phyloP scores from a whole-genome alignment of 177 flowering plant species.

The Tripterygium wilfordii region DNA sequence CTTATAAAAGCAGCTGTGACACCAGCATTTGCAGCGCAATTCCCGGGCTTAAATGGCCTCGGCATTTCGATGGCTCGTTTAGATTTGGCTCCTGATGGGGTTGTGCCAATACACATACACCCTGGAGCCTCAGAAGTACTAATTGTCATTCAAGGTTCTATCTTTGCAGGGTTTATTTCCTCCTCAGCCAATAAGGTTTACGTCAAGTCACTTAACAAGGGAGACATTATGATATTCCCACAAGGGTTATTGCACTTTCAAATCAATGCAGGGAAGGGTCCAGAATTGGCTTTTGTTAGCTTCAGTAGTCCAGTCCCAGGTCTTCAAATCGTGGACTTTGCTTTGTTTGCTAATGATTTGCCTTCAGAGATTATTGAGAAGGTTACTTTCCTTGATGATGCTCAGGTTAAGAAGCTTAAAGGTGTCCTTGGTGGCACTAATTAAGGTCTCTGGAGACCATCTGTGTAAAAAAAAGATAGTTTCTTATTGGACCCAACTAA shows the following conservation, averaged over 20 bases:
- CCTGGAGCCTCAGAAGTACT: conserved; percentile 46
- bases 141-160: conserved; percentile 35
- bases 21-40: conserved; percentile 47
- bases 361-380: conserved; percentile 32
- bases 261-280: conserved; percentile 30
- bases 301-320: conserved; percentile 63
- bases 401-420: conserved; percentile 61
- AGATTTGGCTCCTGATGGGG: conserved; percentile 54
- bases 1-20: conserved; percentile 60
- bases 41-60: conserved; percentile 62
- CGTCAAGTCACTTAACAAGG: conserved; percentile 32
- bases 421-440: conserved; percentile 63
- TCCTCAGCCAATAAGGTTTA: conserved; percentile 38
- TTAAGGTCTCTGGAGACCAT: conserved; percentile 19
- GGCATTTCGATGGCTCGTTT: conserved; percentile 55
- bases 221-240: conserved; percentile 65
- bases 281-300: conserved; percentile 32
- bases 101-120: conserved; percentile 74
- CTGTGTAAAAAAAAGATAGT: too few relatives aligned
- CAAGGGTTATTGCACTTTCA: conserved; percentile 66
- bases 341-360: conserved; percentile 45
- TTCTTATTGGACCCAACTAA: too few relatives aligned
- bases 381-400: conserved; percentile 53
- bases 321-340: conserved; percentile 48
- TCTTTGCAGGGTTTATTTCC: conserved; percentile 49